Conservation (phyloP, 148 eudicot species). For the Rhododendron ovatum region DNA sequence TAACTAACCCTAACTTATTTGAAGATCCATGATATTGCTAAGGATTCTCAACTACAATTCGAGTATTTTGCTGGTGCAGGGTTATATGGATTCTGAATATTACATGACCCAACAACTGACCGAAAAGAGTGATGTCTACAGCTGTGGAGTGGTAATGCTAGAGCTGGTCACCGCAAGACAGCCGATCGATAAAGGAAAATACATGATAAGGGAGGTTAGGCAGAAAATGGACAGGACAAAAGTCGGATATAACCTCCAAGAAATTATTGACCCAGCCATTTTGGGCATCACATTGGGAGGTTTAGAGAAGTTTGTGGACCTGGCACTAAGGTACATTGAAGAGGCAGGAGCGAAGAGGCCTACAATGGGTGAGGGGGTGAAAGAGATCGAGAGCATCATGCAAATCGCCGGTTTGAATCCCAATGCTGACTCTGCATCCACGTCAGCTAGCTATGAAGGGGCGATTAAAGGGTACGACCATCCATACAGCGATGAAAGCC, state of each 20-base stretch:
- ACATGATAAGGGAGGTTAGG: constrained; percentile 53
- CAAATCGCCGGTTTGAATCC: constrained; percentile 62
- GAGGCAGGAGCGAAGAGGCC: constrained; percentile 53
- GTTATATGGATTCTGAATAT: constrained; percentile 84
- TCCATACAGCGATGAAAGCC: constrained; percentile 46
- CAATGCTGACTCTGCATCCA: constrained; percentile 46
- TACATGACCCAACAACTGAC: constrained; percentile 74
- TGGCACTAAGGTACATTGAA: constrained; percentile 59
- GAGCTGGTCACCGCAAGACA: constrained; percentile 60
- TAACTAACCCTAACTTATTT: neutral
- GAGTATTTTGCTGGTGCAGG: constrained; percentile 30
- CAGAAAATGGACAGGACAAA: constrained; percentile 39
- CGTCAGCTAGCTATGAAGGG: constrained; percentile 46
- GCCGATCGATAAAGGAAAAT: constrained; percentile 63
- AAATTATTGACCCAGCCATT: constrained; percentile 42
- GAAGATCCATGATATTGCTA: neutral
- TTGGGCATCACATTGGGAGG: constrained; percentile 34
- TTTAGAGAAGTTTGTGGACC: constrained; percentile 49
- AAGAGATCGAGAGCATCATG: constrained; percentile 63
- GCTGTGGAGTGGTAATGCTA: constrained; percentile 67
- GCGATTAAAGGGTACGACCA: constrained; percentile 19
- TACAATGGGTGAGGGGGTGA: constrained; percentile 69
- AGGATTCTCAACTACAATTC: neutral
- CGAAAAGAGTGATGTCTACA: constrained; percentile 78
- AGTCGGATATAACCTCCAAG: constrained; percentile 45